Base-by-base conservation (phyloP, 495 filamentous ascomycete species). In the Neurospora intermedia region DNA sequence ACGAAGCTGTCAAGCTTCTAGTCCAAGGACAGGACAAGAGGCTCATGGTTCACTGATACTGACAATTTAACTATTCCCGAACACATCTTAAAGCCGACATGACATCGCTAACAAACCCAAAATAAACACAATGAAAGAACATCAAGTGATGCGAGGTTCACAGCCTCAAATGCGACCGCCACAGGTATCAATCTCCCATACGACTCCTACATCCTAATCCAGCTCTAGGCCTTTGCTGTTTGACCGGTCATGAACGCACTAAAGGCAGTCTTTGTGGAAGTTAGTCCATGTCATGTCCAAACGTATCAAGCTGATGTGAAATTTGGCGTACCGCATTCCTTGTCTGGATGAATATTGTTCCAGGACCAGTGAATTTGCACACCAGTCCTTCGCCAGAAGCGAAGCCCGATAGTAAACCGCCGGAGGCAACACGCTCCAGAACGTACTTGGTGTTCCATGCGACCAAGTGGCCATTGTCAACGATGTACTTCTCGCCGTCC, bases 401-500 rank as follows among this genome's bases (percentile, higher is more conserved):
- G 27, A 96, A 81, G 35, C 89, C 88, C 35, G 92, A 94, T 7
- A 98, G 90, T 62, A 99, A 89, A 35, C 96, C 96, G 15, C 96
- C 96, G 23, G 91, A 94, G 0, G 96, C 89, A 13, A 94, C 92
- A 10, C 96, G 91, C 82, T 97, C 93, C 66, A 98, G 88, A 13
- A 91, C 84, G 78, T 98, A 99, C 74, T 96, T 92, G 80, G 93
- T 95, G 78, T 98, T 98, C 96, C 96, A 99, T 6, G 96, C 96
- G 1, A 99, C 94, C 7, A 99, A 84, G 75, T 99, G 94, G 11
- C 94, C 95, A 77, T 99, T 99, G 77, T 99, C 94, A 70, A 99
- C 89, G 72, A 94, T 92, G 80, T 97, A 99, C 72, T 89, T 89
- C 78, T 98, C 95, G 3, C 89, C 89, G 8, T 91, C 89, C 41